Evolutionary conservation across 176 grass and related monocot species (phyloP).

Genomic region (Aegilops speltoides): DNA sequence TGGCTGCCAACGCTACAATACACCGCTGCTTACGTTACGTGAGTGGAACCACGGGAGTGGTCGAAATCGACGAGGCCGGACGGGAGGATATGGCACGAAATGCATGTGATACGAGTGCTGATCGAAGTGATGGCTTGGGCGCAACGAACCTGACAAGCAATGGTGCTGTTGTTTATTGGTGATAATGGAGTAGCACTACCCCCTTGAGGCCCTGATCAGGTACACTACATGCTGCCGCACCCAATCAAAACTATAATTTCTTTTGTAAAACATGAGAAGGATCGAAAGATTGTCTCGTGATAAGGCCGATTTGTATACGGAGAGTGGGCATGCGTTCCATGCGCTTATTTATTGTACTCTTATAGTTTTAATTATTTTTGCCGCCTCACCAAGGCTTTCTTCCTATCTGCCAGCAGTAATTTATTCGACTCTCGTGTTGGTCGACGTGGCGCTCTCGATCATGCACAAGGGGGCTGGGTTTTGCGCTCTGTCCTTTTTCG

Average conservation of each 20-base stretch:
- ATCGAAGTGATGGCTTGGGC: not conserved
- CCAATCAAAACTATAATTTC: not conserved
- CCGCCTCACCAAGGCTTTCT: too few species aligned
- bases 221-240: not conserved
- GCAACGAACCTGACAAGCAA: not conserved
- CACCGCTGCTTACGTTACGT: not conserved
- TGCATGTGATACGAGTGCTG: not conserved
- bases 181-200: not conserved
- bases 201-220: not conserved
- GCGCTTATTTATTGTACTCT: not conserved
- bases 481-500: not conserved
- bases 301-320: not conserved
- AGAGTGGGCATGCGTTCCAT: not conserved
- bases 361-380: not conserved
- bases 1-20: not conserved
- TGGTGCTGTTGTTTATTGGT: not conserved
- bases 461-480: not conserved
- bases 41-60: not conserved
- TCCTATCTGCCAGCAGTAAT: too few species aligned
- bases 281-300: not conserved
- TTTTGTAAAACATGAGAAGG: not conserved
- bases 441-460: not conserved
- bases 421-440: not conserved
- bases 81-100: not conserved
- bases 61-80: not conserved